A percentile compares a stretch with the other conserved stretches of the same genome.
phyloP scores from a whole-genome alignment of 1,284 basidiomycete species.

The Cryptococcus sp. region DNA sequence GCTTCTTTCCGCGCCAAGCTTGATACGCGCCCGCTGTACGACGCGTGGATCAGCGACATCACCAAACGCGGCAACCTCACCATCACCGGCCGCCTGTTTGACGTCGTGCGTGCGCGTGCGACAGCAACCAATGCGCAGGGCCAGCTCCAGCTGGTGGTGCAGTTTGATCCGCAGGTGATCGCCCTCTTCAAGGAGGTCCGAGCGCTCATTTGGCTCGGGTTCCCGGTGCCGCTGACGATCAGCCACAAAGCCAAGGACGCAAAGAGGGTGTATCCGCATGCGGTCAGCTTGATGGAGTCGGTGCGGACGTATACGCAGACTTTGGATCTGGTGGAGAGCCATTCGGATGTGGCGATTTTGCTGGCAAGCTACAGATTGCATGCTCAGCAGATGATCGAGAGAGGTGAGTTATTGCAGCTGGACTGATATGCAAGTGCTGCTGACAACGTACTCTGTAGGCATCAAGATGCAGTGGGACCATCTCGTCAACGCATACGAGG shows the following conservation, averaged over 20 bases:
- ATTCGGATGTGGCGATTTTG: slow-evolving; percentile 86
- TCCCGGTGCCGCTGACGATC: slow-evolving; percentile 90
- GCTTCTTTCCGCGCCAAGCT: slow-evolving; percentile 92
- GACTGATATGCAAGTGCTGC: background rate
- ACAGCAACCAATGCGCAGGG: slow-evolving; percentile 58
- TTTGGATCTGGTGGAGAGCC: slow-evolving; percentile 78
- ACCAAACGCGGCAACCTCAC: slow-evolving; percentile 74
- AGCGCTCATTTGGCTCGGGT: slow-evolving; percentile 91
- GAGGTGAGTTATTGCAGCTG: slow-evolving; percentile 56
- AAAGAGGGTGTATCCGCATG: slow-evolving; percentile 95
- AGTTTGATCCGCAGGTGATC: slow-evolving; percentile 97
- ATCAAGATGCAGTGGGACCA: slow-evolving; percentile 94
- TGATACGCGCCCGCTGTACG: slow-evolving; percentile 87
- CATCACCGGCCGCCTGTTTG: slow-evolving; percentile 92
- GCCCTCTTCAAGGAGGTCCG: slow-evolving; percentile 97
- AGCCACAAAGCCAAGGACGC: slow-evolving; percentile 97
- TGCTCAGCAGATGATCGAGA: slow-evolving; percentile 81
- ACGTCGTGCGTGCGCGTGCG: slow-evolving; percentile 74
- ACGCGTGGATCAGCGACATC: slow-evolving; percentile 96
- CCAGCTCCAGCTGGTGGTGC: slow-evolving; percentile 79
- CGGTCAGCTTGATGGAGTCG: slow-evolving; percentile 97
- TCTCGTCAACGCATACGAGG: slow-evolving; percentile 88
- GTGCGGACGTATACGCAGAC: slow-evolving; percentile 95
- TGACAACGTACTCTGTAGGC: slow-evolving; percentile 17
- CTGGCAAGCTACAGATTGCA: slow-evolving; percentile 89